Evolutionary conservation across 169 alveolate genomes (phyloP).

Genomic region (Plasmodium gonderi): DNA sequence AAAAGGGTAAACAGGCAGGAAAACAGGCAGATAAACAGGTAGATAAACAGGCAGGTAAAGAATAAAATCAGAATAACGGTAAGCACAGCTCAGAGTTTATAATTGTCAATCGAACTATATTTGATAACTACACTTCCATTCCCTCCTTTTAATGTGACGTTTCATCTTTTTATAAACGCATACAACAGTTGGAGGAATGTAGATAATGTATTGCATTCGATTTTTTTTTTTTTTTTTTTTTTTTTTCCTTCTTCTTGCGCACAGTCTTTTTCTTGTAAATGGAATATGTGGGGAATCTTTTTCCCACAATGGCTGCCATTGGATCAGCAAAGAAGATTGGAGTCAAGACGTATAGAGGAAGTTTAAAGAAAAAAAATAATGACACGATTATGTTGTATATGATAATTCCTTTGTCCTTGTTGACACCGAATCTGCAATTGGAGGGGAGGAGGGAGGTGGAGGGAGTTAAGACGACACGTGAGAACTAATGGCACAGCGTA

Average conservation of each 20-base stretch:
- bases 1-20: not conserved
- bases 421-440: conserved; percentile 32
- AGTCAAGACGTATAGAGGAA: conserved; percentile 43
- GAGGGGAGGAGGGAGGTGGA: not conserved
- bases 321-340: conserved; percentile 70
- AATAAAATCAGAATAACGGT: too few relatives aligned
- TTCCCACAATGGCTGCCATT: conserved; percentile 65
- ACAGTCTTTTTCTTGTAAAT: conserved; percentile 58
- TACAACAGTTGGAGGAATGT: not conserved
- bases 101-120: too few relatives aligned
- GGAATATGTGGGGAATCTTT: not conserved
- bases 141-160: too few relatives aligned
- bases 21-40: not conserved
- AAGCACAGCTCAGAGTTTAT: too few relatives aligned
- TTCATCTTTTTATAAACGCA: not conserved
- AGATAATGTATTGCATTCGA: not conserved
- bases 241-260: not conserved
- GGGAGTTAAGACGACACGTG: not conserved
- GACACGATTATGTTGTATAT: conserved; percentile 41
- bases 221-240: not conserved
- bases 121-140: too few relatives aligned
- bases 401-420: conserved; percentile 41
- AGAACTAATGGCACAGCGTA: too few relatives aligned
- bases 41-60: not conserved
- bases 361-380: conserved; percentile 42